phyloP scores from a whole-genome alignment of 768 basidiomycete species.

The Pisolithus marmoratus region DNA sequence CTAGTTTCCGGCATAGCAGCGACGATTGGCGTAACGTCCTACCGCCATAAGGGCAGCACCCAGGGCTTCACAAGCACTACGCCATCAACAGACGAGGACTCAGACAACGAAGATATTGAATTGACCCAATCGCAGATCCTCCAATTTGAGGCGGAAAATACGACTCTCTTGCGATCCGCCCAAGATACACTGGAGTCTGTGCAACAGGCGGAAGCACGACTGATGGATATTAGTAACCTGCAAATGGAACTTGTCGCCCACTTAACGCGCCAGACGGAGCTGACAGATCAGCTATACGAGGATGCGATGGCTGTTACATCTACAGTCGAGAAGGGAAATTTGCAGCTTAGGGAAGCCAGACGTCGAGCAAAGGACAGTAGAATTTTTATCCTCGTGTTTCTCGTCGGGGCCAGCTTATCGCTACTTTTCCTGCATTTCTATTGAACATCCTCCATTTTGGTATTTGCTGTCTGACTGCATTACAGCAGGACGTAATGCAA shows the following conservation, averaged over 20 bases:
- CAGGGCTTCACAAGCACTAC: constrained; percentile 21
- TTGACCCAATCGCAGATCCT: constrained; percentile 84
- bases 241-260: constrained; percentile 91
- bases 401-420: constrained; percentile 87
- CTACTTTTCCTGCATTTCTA: constrained; percentile 93
- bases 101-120: constrained; percentile 77
- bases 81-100: constrained; percentile 39
- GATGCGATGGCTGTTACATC: constrained; percentile 87
- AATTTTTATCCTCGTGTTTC: constrained; percentile 85
- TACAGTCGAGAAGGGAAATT: constrained; percentile 84
- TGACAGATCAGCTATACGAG: constrained; percentile 91
- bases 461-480: constrained; percentile 1
- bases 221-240: constrained; percentile 89
- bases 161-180: constrained; percentile 74
- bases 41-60: constrained; percentile 22
- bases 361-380: constrained; percentile 82
- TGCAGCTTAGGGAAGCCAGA: constrained; percentile 84
- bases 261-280: constrained; percentile 82
- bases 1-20: constrained; percentile 52
- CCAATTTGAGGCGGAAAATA: constrained; percentile 92
- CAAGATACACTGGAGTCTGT: constrained; percentile 86
- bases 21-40: constrained; percentile 47
- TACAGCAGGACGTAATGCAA: not conserved
- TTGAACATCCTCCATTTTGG: constrained; percentile 29
- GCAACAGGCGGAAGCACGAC: constrained; percentile 83